Evolutionary conservation across 148 eudicot genomes (phyloP).

Genomic region (Rhododendron ferrugineum): DNA sequence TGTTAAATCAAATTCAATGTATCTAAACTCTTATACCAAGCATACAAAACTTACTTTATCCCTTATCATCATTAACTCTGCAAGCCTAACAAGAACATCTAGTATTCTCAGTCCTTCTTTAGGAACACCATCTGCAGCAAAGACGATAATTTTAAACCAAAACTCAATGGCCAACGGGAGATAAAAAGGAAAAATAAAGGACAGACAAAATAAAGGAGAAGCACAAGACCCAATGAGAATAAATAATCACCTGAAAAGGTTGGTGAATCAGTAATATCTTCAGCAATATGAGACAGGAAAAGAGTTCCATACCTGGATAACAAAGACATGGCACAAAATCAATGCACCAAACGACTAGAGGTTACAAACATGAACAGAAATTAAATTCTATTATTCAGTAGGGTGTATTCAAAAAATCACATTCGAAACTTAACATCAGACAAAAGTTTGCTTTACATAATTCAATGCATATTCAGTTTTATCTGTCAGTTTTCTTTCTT

Average conservation of each 20-base stretch:
- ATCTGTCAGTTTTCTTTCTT: background rate
- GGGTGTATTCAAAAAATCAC: background rate
- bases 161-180: background rate
- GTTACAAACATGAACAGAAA: background rate
- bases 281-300: constrained; percentile 78
- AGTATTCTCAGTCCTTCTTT: constrained; percentile 85
- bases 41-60: constrained; percentile 55
- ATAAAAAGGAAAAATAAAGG: background rate
- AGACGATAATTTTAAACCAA: constrained; percentile 4
- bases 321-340: background rate
- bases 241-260: constrained; percentile 61
- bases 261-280: constrained; percentile 66
- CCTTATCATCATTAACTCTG: constrained; percentile 51
- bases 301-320: constrained; percentile 72
- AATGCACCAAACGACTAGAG: background rate
- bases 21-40: background rate
- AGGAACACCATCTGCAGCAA: constrained; percentile 81
- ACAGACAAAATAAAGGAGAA: background rate
- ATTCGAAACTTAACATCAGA: background rate
- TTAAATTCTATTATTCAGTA: background rate
- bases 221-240: background rate
- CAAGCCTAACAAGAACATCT: constrained; percentile 91
- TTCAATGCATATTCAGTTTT: background rate
- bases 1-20: background rate
- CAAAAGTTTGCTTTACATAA: background rate